A percentile compares a stretch with the other conserved stretches of the same genome.
Evolutionary conservation across 2,329 filamentous ascomycete genomes (phyloP).

Genomic region (Botrytis galanthina): DNA sequence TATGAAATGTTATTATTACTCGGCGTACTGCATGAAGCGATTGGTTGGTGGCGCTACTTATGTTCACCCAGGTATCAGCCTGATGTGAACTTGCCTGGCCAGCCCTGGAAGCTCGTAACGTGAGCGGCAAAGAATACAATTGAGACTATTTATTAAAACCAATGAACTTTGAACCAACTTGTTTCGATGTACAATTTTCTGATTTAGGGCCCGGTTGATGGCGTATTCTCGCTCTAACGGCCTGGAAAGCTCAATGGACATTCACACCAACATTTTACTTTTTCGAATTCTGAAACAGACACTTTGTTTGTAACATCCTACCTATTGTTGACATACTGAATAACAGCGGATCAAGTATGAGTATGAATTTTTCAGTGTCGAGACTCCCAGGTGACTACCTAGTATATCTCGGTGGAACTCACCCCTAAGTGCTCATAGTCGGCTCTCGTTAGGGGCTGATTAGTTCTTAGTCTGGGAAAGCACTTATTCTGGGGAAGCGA

Average conservation of each 20-base stretch:
- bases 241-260: neutral
- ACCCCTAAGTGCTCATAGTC: neutral
- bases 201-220: neutral
- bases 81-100: neutral
- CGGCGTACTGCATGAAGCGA: conserved; percentile 6
- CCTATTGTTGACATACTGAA: too few species aligned
- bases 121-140: neutral
- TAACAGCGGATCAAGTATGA: too few species aligned
- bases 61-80: neutral
- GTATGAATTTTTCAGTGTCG: too few species aligned
- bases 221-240: neutral
- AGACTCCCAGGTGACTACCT: neutral
- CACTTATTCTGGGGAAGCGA: neutral
- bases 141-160: neutral
- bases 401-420: neutral
- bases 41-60: neutral
- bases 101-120: neutral
- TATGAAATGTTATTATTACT: conserved; percentile 8
- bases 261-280: neutral
- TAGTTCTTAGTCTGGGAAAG: neutral
- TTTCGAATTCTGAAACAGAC: neutral
- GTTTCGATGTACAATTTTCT: neutral
- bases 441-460: neutral
- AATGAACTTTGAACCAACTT: neutral
- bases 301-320: neutral